Evolutionary conservation across 75 land plant genomes (phyloP).

Genomic region (Sequoia sempervirens): DNA sequence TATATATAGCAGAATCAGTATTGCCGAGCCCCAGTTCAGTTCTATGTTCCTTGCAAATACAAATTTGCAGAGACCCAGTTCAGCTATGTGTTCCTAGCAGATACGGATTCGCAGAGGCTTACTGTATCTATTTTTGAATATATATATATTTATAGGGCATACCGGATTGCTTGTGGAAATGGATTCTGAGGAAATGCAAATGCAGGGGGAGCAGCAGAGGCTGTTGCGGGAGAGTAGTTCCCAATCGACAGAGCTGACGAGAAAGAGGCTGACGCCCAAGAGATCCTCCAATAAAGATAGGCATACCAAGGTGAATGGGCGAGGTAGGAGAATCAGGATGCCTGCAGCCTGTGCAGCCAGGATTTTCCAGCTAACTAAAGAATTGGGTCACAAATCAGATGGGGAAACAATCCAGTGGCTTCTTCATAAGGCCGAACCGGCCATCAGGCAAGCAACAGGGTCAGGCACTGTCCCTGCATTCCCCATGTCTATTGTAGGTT

Average conservation of each 20-base stretch:
- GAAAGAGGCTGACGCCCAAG: background rate
- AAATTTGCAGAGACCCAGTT: background rate
- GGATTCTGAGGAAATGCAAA: background rate
- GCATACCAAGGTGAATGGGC: conserved; percentile 74
- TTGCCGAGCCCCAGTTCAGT: background rate
- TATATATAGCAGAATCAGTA: background rate
- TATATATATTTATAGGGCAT: background rate
- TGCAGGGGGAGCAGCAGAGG: background rate
- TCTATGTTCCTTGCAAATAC: background rate
- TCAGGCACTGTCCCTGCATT: conserved; percentile 60
- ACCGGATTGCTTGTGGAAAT: background rate
- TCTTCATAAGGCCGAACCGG: conserved; percentile 54
- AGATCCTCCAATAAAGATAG: conserved; percentile 37
- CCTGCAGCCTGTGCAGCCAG: conserved; percentile 67
- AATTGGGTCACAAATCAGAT: conserved; percentile 42
- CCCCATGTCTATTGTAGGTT: conserved; percentile 15
- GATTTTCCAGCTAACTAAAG: conserved; percentile 55
- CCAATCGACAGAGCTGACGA: background rate
- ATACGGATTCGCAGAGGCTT: background rate
- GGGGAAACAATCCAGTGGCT: conserved; percentile 52
- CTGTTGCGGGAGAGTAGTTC: background rate
- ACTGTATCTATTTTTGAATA: background rate
- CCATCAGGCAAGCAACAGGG: conserved; percentile 66
- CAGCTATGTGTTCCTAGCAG: background rate
- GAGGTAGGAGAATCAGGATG: conserved; percentile 75